Base-by-base conservation (phyloP, 805 yeast genomes). In the Wickerhamomyces rabaulensis region DNA sequence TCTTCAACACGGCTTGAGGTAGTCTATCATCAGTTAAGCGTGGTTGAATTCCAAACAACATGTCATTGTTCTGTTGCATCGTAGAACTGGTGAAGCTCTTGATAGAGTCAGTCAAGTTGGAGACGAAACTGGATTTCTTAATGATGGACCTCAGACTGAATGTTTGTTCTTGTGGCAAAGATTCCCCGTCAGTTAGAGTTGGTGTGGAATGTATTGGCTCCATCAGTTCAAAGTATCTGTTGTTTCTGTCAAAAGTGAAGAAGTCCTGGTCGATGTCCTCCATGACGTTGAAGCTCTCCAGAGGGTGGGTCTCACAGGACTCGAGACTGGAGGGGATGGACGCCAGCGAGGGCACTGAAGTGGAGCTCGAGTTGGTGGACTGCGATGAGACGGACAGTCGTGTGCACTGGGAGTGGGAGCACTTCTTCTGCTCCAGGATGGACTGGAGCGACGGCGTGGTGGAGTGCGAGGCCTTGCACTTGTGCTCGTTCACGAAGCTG, bases 11-110 rank as follows among this genome's bases (percentile, higher is more conserved):
- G 3, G 44, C 17, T 19, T 27, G 41, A 13, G 62, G 62, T 3
- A 52, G 29, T 37, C 41, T 54, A 35, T 60, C 63, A 44, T 60
- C 63, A 6, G 62, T 60, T 9, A 51, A 31, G 16, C 62, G 46
- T 16, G 64, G 64, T 47, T 60, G 62, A 26, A 56, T 53, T 15
- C 50, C 59, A 36, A 60, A 57, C 25, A 60, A 35, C 6, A 58
- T 25, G 5, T 55, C 58, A 35, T 56, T 52, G 40, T 52, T 50
- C 15, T 51, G 45, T 9, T 47, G 47, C 25, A 47, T 42, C 2
- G 62, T 48, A 2, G 56, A 44, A 6, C 33, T 40, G 5, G 60
- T 46, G 9, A 57, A 48, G 41, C 44, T 49, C 25, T 41, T 47
- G 4, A 60, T 37, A 2, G 63, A 58, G 9, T 44, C 29, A 2